phyloP scores from a whole-genome alignment of 345 rosid genomes.

The Brassica carinata region DNA sequence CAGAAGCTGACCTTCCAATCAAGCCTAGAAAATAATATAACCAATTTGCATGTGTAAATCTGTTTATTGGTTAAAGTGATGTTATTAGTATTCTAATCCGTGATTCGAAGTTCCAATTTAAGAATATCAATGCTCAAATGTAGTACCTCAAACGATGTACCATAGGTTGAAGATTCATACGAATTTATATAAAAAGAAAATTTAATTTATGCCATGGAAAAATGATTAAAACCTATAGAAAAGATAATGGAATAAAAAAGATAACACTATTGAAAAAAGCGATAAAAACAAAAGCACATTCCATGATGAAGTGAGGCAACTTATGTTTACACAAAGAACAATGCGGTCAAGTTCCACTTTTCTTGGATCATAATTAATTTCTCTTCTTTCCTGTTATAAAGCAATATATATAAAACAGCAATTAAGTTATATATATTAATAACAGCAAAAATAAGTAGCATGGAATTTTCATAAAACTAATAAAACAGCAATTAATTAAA shows the following conservation, averaged over 20 bases:
- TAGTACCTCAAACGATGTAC: neutral
- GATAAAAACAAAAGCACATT: conserved; percentile 24
- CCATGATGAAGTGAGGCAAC: conserved; percentile 39
- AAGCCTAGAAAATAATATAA: neutral
- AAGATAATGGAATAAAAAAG: conserved; percentile 36
- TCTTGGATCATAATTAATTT: conserved; percentile 33
- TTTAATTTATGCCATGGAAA: neutral
- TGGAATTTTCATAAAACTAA: conserved; percentile 1
- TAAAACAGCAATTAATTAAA: conserved; percentile 5
- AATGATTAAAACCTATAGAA: neutral
- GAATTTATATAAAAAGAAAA: neutral
- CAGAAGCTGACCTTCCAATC: neutral
- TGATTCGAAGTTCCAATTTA: neutral
- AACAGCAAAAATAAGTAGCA: conserved; percentile 8
- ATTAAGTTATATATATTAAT: too few species aligned
- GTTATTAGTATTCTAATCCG: neutral
- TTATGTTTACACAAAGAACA: conserved; percentile 45
- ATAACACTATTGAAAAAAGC: conserved; percentile 30
- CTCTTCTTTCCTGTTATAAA: conserved; percentile 12
- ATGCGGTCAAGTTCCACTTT: conserved; percentile 47
- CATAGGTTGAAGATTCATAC: neutral
- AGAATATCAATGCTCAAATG: neutral
- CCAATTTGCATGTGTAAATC: neutral
- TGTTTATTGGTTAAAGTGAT: neutral
- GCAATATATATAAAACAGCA: neutral